Evolutionary conservation across 441 rosid species (phyloP).

Genomic region (Kokia cookei): DNA sequence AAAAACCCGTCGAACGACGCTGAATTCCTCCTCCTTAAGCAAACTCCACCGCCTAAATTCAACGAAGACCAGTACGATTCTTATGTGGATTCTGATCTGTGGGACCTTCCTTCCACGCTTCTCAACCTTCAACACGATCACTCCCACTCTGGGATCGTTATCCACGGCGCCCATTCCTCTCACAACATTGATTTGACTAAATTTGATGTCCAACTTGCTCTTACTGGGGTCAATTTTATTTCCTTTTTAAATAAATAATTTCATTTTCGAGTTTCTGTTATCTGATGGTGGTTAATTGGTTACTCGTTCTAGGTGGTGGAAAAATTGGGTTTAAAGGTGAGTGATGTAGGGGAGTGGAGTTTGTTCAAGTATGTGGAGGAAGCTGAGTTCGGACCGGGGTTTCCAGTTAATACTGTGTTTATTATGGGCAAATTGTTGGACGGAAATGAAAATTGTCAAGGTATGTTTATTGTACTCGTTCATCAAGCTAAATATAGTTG

Average conservation of each 20-base stretch:
- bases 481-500: background rate
- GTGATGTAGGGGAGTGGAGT: slow-evolving; percentile 57
- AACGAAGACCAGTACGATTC: slow-evolving; percentile 48
- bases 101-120: slow-evolving; percentile 71
- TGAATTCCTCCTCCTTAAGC: slow-evolving; percentile 50
- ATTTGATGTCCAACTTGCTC: slow-evolving; percentile 36
- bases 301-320: slow-evolving; percentile 39
- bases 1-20: slow-evolving; percentile 22
- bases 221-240: slow-evolving; percentile 33
- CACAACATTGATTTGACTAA: slow-evolving; percentile 31
- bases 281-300: background rate
- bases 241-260: background rate
- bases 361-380: slow-evolving; percentile 56
- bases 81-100: slow-evolving; percentile 63
- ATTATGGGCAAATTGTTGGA: slow-evolving; percentile 39
- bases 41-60: slow-evolving; percentile 49
- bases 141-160: slow-evolving; percentile 7
- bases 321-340: slow-evolving; percentile 31
- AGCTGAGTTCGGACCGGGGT: slow-evolving; percentile 76
- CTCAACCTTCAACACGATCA: slow-evolving; percentile 23
- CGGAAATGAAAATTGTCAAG: slow-evolving; percentile 28
- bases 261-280: background rate
- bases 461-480: slow-evolving; percentile 18
- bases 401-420: slow-evolving; percentile 43
- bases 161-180: slow-evolving; percentile 26